Evolutionary conservation across 306 rosid genomes (phyloP), one percentile per base, ranked within the genome.

Genomic region (Trifolium pratense): DNA sequence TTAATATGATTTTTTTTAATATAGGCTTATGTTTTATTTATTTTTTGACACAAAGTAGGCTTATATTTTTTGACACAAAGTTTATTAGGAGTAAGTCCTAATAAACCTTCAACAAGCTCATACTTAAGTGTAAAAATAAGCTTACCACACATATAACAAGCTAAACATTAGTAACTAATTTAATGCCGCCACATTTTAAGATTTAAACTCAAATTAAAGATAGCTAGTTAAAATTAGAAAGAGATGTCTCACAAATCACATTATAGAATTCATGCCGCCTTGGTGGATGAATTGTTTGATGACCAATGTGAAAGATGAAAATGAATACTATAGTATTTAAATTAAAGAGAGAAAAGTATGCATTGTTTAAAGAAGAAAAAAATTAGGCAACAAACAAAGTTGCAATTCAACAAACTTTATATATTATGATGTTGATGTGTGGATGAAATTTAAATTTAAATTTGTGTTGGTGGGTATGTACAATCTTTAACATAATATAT

Each of bases 381-480:
- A 57, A 74, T 37, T 18, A 36, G 70, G 23, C 32, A 57, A 34
- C 18, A 57, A 32, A 49, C 75, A 80, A 69, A 73, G 84, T 60
- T 46, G 52, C 37, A 39, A 80, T 53, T 75, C 52, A 80, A 51
- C 52, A 43, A 55, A 55, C 72, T 82, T 59, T 49, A 23, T 65
- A 5, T 23, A 32, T 46, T 69, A 58, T 68, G 73, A 67, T 55
- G 80, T 8, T 26, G 25, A 29, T 39, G 75, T 59, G 21, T 59
- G 40, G 40, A 7, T 59, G 66, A 59, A 70, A 80, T 36, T 36
- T 36, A 36, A 36, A 36, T 80, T 84, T 84, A 46, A 84, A 80
- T 77, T 31, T 64, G 71, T 16, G 49, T 65, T 69, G 87, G 87
- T 80, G 81, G 85, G 31, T 53, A 9, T 15, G 83, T 58, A 75